Conservation (phyloP, 495 filamentous ascomycete genomes). For the Xylaria palmicola region DNA sequence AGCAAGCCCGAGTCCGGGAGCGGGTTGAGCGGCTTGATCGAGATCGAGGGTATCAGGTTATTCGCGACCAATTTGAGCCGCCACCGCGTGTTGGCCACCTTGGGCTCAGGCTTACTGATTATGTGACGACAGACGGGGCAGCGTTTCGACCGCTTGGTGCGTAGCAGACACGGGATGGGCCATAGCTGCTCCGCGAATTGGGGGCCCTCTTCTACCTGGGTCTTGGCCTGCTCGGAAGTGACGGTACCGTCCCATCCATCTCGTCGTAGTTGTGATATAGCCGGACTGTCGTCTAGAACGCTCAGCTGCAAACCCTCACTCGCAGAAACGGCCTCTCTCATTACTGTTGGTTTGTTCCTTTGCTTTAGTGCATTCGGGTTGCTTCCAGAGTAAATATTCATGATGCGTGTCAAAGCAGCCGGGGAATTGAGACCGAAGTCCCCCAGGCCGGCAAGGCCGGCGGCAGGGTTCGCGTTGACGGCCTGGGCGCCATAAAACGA, state of each 20-base stretch:
- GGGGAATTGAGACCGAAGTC: slow-evolving; percentile 74
- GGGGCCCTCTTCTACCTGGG: slow-evolving; percentile 49
- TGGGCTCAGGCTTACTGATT: slow-evolving; percentile 90
- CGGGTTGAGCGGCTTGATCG: slow-evolving; percentile 62
- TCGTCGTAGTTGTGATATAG: slow-evolving; percentile 44
- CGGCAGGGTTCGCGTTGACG: slow-evolving; percentile 49
- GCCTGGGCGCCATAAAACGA: slow-evolving; percentile 73
- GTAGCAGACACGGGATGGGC: slow-evolving; percentile 75
- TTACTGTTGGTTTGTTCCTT: slow-evolving; percentile 63
- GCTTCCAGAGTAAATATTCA: slow-evolving; percentile 80
- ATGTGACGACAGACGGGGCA: slow-evolving; percentile 92
- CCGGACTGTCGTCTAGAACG: slow-evolving; percentile 49
- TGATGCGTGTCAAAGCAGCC: slow-evolving; percentile 77
- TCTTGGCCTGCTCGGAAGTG: slow-evolving; percentile 30
- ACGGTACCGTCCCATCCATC: slow-evolving; percentile 44
- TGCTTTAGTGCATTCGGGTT: slow-evolving; percentile 60
- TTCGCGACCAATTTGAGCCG: slow-evolving; percentile 85
- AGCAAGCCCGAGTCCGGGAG: slow-evolving; percentile 44
- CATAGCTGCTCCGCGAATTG: slow-evolving; percentile 67
- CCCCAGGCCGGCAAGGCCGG: slow-evolving; percentile 53
- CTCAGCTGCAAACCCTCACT: slow-evolving; percentile 66
- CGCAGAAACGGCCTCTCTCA: slow-evolving; percentile 72
- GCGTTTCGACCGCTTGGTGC: slow-evolving; percentile 89
- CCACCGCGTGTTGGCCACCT: slow-evolving; percentile 81
- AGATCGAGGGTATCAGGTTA: slow-evolving; percentile 82